Evolutionary conservation across 139 green algal genomes (phyloP).

Genomic region (Ettlia oleoabundans): DNA sequence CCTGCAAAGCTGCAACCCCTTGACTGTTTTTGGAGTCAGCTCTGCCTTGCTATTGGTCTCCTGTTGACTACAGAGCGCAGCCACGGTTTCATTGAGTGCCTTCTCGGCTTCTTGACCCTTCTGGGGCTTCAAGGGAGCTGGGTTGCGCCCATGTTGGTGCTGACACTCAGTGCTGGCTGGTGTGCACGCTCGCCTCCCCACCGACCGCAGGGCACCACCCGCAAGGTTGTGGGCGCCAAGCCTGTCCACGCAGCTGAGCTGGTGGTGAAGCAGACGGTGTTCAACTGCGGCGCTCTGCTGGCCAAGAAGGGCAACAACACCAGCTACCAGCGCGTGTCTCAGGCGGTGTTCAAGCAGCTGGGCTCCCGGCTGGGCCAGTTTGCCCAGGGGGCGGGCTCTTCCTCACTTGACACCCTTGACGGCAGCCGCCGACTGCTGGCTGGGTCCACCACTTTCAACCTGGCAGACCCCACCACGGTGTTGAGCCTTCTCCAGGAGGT

Average conservation of each 20-base stretch:
- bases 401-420: background rate
- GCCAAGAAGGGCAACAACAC: background rate
- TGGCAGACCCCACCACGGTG: background rate
- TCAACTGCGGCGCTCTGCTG: conserved; percentile 7
- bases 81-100: too few relatives aligned
- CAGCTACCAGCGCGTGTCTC: background rate
- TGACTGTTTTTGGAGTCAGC: too few relatives aligned
- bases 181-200: background rate
- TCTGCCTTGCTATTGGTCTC: too few relatives aligned
- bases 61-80: too few relatives aligned
- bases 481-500: background rate
- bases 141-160: too few relatives aligned
- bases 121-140: too few relatives aligned
- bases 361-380: background rate
- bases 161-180: too few relatives aligned
- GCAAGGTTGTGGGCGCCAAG: background rate
- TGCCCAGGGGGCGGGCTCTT: background rate
- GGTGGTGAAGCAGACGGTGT: conserved; percentile 21
- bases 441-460: background rate
- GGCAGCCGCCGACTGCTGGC: background rate
- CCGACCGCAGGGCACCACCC: background rate
- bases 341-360: background rate
- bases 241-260: background rate
- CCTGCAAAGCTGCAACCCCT: too few relatives aligned
- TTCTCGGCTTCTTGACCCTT: too few relatives aligned